Base-by-base conservation (phyloP, 1,284 basidiomycete genomes). In the Microbotryomycetes sp. region DNA sequence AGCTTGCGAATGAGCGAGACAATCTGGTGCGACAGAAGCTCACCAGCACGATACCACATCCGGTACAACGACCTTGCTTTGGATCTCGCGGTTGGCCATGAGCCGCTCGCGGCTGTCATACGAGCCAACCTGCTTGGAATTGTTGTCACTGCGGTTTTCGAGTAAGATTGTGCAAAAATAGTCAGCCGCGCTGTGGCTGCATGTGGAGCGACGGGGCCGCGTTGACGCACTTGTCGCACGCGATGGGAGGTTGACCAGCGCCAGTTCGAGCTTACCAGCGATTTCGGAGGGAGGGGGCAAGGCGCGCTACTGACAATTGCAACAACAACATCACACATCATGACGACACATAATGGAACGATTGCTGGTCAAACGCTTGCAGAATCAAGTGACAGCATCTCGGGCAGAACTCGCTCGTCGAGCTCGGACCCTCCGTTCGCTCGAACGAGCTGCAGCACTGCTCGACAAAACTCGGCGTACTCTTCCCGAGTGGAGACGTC, bases 51-150 rank as follows among this genome's bases (percentile, higher is more conserved):
- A 76, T 93, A 89, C 89, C 92, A 97, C 74, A 86, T 85, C 63
- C 93, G 81, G 80, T 97, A 98, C 23, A 97, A 82, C 56, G 87
- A 80, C 45, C 92, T 79, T 31, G 84, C 84, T 45, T 89, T 82
- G 50, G 78, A 77, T 49, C 87, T 84, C 4, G 90, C 86, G 60
- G 92, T 85, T n/a, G 79, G 77, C 28, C 85, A 79, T 56, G 78
- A 83, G 6, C 77, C 62, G 0, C 88, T 88, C 28, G 80, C 77
- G 47, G 80, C 79, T 4, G 88, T 83, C 22, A 83, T 74, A 70
- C 84, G 84, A 25, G 94, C 88, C 22, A 98, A 83, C 56, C 94
- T 86, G 55, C 92, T 79, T 23, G 94, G 93, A 75, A 97, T 97
- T 57, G 90, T 97, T 53, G 86, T 84, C 85, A 89, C 36, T 42